Percentiles rank a stretch among this genome's conserved stretches.
Conservation (phyloP, 2,329 filamentous ascomycete species). For the Aspergillus novofumigatus region DNA sequence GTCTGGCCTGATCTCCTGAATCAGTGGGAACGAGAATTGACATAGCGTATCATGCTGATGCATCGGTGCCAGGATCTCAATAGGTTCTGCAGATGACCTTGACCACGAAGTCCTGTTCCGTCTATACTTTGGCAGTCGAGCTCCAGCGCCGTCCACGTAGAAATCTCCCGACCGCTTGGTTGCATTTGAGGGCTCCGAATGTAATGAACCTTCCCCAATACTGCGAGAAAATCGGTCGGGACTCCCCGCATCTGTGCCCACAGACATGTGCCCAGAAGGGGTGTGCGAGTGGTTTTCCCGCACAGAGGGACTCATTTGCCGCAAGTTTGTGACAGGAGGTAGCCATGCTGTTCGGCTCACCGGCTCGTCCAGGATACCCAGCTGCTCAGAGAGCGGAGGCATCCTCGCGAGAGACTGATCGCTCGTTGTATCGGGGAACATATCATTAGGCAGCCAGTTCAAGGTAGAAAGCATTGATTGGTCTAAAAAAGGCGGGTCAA, state of each 20-base stretch:
- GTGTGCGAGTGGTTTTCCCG: slow-evolving; percentile 16
- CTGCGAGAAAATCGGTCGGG: slow-evolving; percentile 17
- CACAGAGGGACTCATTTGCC: slow-evolving; percentile 12
- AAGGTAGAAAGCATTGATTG: slow-evolving; percentile 27
- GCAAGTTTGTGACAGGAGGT: slow-evolving; percentile 21
- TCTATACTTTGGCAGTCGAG: slow-evolving; percentile 23
- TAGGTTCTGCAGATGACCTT: slow-evolving; percentile 7
- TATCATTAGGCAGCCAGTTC: slow-evolving; percentile 36
- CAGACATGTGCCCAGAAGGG: slow-evolving; percentile 16
- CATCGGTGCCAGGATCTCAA: slow-evolving; percentile 9
- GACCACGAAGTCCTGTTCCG: slow-evolving; percentile 18
- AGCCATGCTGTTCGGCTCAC: slow-evolving; percentile 23
- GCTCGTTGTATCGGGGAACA: slow-evolving; percentile 18
- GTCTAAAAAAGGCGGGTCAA: slow-evolving; percentile 24
- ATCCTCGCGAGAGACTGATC: slow-evolving; percentile 10
- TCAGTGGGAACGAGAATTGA: slow-evolving; percentile 22
- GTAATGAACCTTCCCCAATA: slow-evolving; percentile 20
- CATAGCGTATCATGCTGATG: slow-evolving; percentile 7
- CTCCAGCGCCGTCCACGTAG: slow-evolving; percentile 24
- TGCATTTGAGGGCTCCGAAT: slow-evolving; percentile 16
- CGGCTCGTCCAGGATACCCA: slow-evolving; percentile 14
- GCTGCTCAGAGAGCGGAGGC: slow-evolving; percentile 17
- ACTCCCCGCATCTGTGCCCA: slow-evolving; percentile 16
- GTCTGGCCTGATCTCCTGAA: slow-evolving; percentile 15
- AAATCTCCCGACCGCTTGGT: slow-evolving; percentile 23